phyloP scores from a whole-genome alignment of 1,139 yeast genomes.

The Suhomyces kunorum region DNA sequence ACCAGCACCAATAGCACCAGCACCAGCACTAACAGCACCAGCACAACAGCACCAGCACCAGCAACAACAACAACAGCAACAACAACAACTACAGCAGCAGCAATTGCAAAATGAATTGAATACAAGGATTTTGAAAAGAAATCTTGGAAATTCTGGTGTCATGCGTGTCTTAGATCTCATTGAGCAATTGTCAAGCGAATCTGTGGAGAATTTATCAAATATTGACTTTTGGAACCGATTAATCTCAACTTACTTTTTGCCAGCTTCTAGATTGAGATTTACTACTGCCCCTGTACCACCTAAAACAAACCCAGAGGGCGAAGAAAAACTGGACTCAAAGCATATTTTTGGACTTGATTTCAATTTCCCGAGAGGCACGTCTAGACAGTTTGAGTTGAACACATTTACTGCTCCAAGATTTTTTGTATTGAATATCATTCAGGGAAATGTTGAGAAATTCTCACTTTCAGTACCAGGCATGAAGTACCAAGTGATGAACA shows the following conservation, averaged over 20 bases:
- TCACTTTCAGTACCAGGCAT: constrained; percentile 64
- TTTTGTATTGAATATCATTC: constrained; percentile 52
- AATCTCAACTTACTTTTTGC: constrained; percentile 37
- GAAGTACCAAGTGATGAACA: constrained; percentile 64
- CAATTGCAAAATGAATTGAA: constrained; percentile 38
- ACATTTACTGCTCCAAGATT: constrained; percentile 68
- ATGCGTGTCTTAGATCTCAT: constrained; percentile 41
- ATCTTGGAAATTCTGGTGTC: constrained; percentile 49
- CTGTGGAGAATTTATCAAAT: constrained; percentile 29
- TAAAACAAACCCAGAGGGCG: constrained; percentile 5
- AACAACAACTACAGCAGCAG: constrained; percentile 17
- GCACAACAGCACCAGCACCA: constrained; percentile 5
- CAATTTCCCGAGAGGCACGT: constrained; percentile 13
- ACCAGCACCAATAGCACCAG: constrained; percentile 13
- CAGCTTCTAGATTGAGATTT: constrained; percentile 31
- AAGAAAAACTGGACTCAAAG: constrained; percentile 8
- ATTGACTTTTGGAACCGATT: constrained; percentile 44
- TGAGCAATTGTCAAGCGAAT: constrained; percentile 40
- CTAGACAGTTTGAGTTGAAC: constrained; percentile 64
- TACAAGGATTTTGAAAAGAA: constrained; percentile 40
- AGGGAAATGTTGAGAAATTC: constrained; percentile 54
- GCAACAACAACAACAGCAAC: constrained; percentile 7
- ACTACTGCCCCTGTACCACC: constrained; percentile 21
- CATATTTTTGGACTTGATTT: constrained; percentile 13
- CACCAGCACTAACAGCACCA: constrained; percentile 19